Percentiles rank a stretch among this genome's conserved stretches.
These are phyloP conservation scores for Syzygium oleosum DNA, from an alignment of 345 rosid genomes.

Conservation along the genomic window DNA sequence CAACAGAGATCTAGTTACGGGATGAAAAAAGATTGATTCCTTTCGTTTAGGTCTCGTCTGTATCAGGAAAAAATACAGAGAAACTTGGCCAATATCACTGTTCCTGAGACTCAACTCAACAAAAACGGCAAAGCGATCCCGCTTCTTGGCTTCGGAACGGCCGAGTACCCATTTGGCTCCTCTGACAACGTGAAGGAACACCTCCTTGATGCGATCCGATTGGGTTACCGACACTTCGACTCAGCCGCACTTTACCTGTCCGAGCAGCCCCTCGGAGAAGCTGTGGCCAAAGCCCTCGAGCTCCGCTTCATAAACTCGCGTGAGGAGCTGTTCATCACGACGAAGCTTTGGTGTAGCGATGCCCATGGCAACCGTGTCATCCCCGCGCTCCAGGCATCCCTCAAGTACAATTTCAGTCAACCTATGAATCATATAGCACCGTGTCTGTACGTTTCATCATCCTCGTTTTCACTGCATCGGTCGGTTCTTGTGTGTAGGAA, in stretches of 20 bases:
- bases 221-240: constrained; percentile 30
- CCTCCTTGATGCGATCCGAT: constrained; percentile 14
- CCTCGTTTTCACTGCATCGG: not conserved
- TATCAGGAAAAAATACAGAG: not conserved
- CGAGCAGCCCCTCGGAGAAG: constrained; percentile 25
- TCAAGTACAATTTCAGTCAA: not conserved
- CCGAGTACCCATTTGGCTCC: constrained; percentile 1
- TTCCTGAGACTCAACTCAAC: not conserved
- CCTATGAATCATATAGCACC: not conserved
- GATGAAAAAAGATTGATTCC: not conserved
- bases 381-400: constrained; percentile 10
- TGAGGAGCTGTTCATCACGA: constrained; percentile 24
- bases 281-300: constrained; percentile 18
- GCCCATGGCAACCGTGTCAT: constrained; percentile 13
- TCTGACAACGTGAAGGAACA: not conserved
- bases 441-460: not conserved
- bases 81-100: not conserved
- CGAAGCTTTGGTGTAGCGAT: constrained; percentile 27
- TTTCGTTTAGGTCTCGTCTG: not conserved
- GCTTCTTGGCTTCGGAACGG: constrained; percentile 8
- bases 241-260: constrained; percentile 17
- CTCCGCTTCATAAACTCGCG: constrained; percentile 17
- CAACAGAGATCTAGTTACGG: not conserved
- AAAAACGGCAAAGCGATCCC: not conserved
- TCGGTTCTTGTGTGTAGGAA: constrained; percentile 4